A percentile compares a stretch with the other conserved stretches of the same genome.
Conservation (phyloP, 257 asterid genomes). For the Salvia splendens region DNA sequence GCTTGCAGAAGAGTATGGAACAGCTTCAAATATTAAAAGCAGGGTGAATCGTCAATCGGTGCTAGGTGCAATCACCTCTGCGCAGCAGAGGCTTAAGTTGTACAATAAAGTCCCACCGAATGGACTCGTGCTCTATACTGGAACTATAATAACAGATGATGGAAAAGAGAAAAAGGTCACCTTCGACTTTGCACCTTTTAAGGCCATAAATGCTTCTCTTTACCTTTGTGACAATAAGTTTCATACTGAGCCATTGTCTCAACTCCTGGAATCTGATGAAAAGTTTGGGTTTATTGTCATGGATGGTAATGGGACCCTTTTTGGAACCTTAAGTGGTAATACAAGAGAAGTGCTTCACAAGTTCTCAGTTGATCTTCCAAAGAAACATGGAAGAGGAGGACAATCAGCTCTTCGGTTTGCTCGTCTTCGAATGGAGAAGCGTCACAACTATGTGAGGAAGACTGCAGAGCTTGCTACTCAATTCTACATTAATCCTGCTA, state of each 20-base stretch:
- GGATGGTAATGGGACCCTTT: slow-evolving; percentile 71
- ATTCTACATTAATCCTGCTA: slow-evolving; percentile 55
- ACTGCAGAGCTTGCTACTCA: slow-evolving; percentile 76
- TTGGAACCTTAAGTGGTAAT: slow-evolving; percentile 64
- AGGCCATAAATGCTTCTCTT: slow-evolving; percentile 61
- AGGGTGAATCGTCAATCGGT: slow-evolving; percentile 71
- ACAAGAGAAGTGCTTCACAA: slow-evolving; percentile 70
- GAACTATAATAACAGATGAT: slow-evolving; percentile 62
- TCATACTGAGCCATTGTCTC: slow-evolving; percentile 59
- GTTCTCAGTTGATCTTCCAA: slow-evolving; percentile 63
- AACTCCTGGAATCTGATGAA: slow-evolving; percentile 60
- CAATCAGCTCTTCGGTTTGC: slow-evolving; percentile 69
- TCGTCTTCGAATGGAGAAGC: slow-evolving; percentile 68
- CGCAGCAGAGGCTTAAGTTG: slow-evolving; percentile 65
- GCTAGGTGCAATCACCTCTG: slow-evolving; percentile 69
- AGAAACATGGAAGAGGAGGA: slow-evolving; percentile 69
- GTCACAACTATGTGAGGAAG: slow-evolving; percentile 66
- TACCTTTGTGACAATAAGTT: slow-evolving; percentile 68
- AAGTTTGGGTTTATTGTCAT: slow-evolving; percentile 64
- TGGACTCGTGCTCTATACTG: slow-evolving; percentile 65
- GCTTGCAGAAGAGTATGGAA: slow-evolving; percentile 68
- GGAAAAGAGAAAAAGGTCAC: slow-evolving; percentile 64
- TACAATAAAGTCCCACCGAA: slow-evolving; percentile 60
- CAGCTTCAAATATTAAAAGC: slow-evolving; percentile 65
- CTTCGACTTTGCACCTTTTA: slow-evolving; percentile 57